These are phyloP conservation scores for Apiospora arundinis DNA, from an alignment of 2,329 filamentous ascomycete genomes.

Conservation along the genomic window DNA sequence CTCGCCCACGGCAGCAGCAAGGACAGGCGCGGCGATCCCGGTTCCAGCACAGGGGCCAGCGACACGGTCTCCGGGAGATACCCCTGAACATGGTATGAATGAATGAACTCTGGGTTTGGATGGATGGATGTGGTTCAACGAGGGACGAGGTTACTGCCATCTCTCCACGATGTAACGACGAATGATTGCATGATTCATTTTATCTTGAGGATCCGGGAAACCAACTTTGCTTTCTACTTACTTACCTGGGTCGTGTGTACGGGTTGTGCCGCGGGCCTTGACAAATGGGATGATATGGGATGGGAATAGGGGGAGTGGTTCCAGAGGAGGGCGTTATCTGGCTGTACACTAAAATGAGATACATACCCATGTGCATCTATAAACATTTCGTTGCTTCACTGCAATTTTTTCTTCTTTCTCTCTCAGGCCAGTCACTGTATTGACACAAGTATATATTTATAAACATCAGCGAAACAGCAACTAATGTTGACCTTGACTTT, in stretches of 20 bases:
- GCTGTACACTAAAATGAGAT: neutral
- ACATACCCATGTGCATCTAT: neutral
- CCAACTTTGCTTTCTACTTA: neutral
- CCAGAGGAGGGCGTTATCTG: neutral
- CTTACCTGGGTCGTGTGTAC: neutral
- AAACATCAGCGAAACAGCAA: neutral
- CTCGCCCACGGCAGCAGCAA: neutral
- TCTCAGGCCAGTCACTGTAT: neutral
- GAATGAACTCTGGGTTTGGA: neutral
- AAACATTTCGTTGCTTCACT: neutral
- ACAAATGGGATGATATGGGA: neutral
- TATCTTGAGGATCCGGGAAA: too few relatives aligned
- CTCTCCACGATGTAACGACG: neutral
- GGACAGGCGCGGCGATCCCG: neutral
- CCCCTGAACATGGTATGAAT: neutral
- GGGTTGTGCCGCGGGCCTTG: neutral
- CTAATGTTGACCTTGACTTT: neutral
- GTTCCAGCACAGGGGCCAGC: neutral
- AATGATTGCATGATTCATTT: neutral
- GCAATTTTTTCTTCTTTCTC: neutral
- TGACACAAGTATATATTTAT: neutral
- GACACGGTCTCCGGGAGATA: constrained; percentile 1
- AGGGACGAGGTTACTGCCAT: neutral
- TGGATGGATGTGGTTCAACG: neutral
- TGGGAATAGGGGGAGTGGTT: neutral